phyloP scores from a whole-genome alignment of 2,329 filamentous ascomycete species.

The Diplodia corticola region DNA sequence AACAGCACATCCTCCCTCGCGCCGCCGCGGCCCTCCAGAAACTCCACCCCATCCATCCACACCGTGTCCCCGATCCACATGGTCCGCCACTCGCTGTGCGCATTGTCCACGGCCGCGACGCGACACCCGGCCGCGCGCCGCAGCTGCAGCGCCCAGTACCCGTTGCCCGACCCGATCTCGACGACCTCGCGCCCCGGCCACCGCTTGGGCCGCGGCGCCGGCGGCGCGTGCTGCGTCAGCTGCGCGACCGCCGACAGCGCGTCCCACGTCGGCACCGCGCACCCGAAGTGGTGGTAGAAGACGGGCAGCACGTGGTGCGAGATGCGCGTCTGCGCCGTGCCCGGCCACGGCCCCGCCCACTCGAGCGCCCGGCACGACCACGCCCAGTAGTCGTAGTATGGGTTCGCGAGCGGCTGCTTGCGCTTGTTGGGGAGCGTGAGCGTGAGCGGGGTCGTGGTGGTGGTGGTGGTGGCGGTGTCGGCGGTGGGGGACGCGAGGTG shows the following conservation, averaged over 20 bases:
- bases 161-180: slow-evolving; percentile 70
- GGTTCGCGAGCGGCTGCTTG: slow-evolving; percentile 54
- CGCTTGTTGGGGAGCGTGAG: slow-evolving; percentile 39
- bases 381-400: slow-evolving; percentile 66
- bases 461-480: too few species aligned
- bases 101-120: slow-evolving; percentile 65
- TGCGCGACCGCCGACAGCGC: slow-evolving; percentile 61
- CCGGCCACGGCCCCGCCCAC: slow-evolving; percentile 62
- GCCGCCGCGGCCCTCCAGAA: slow-evolving; percentile 50
- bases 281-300: slow-evolving; percentile 78
- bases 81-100: slow-evolving; percentile 66
- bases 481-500: slow-evolving; percentile 51
- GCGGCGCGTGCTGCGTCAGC: slow-evolving; percentile 43
- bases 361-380: slow-evolving; percentile 65
- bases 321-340: slow-evolving; percentile 54
- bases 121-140: slow-evolving; percentile 59
- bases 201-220: slow-evolving; percentile 34
- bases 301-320: slow-evolving; percentile 71
- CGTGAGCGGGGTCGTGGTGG: slow-evolving; percentile 40
- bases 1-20: slow-evolving; percentile 62
- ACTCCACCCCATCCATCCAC: slow-evolving; percentile 61
- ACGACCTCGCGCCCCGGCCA: slow-evolving; percentile 53
- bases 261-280: slow-evolving; percentile 68
- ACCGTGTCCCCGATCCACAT: slow-evolving; percentile 69
- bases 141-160: slow-evolving; percentile 75